These are phyloP conservation scores for Auricularia heimuer DNA, from an alignment of 768 basidiomycete species.

Conservation along the genomic window DNA sequence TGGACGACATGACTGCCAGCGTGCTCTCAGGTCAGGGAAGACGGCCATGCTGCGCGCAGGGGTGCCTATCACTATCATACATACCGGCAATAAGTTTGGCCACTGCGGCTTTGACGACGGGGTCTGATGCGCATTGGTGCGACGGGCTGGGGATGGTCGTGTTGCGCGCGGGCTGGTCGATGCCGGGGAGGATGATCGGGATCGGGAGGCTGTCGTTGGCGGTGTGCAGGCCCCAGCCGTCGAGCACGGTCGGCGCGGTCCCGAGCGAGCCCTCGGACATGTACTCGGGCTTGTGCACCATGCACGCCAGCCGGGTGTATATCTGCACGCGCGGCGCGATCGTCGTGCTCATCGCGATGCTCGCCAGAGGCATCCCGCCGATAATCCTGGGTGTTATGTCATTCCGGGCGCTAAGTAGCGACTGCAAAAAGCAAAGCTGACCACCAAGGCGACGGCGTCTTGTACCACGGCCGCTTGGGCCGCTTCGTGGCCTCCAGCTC, in stretches of 20 bases:
- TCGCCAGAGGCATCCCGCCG: constrained; percentile 39
- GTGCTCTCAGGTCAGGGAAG: neutral
- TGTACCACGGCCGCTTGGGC: constrained; percentile 56
- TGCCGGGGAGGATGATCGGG: neutral
- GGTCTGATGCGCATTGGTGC: constrained; percentile 50
- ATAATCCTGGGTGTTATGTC: constrained; percentile 42
- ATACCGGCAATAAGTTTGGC: constrained; percentile 55
- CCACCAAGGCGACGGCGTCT: constrained; percentile 64
- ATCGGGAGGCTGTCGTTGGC: neutral
- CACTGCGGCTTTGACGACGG: constrained; percentile 61
- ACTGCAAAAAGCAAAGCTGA: constrained; percentile 21
- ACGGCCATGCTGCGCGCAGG: neutral
- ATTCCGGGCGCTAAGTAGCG: constrained; percentile 3
- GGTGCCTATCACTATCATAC: constrained; percentile 15
- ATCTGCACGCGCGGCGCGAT: constrained; percentile 66
- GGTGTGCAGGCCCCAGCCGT: neutral
- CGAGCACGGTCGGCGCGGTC: constrained; percentile 6
- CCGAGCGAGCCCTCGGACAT: constrained; percentile 5
- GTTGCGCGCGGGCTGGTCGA: neutral
- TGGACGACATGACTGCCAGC: constrained; percentile 45
- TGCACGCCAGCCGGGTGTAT: constrained; percentile 64
- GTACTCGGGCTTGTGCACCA: constrained; percentile 52
- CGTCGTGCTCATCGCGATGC: constrained; percentile 45
- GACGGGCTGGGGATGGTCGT: constrained; percentile 9
- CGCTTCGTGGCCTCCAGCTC: neutral